Base-by-base conservation (phyloP, 2,329 filamentous ascomycete species). In the Cladobotryum protrusum region DNA sequence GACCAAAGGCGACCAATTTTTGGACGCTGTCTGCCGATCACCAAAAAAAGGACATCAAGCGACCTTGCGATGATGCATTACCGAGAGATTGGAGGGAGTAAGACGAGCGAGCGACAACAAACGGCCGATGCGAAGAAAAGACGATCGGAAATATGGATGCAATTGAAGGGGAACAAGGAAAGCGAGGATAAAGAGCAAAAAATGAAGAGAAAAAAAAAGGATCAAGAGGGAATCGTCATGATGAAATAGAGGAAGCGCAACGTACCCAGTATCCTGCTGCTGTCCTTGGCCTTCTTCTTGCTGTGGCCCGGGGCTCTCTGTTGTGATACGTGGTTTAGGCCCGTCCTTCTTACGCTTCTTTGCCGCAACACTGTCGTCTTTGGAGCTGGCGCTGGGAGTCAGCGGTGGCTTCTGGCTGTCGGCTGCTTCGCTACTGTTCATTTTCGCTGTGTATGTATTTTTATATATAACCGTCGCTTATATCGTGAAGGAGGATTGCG, bases 281-380 rank as follows among this genome's bases (percentile, higher is more conserved):
- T 20, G 24, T 29, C 24, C 24, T 29, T 29, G 7, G 6, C 24
- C 24, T 29, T 29, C 24, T 29, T 29, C 24, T 9, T 42, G 32
- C 13, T 32, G 36, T 13, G 36, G 29, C 36, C 29, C n/a, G 5
- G 32, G 37, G 33, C 19, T 74, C 61, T 87, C 84, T 52, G 78
- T 86, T 37, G 85, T 89, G 68, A 89, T 85, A 63, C 89, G 88
- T 61, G 86, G 86, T 71, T 87, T 87, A 58, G 87, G 71, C 48
- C 77, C 78, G 39, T 85, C 82, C 76, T 89, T 89, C 74, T 85
- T 84, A 63, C 84, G 78, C 76, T 89, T 89, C 76, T 87, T 88
- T 18, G 62, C 61, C 19, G 56, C 52, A n/a, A 61, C 54, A 46
- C 58, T 64, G 47, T 56, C 60, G 48, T 63, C 61, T 52, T 68